Conservation (phyloP, 129 eudicot species). For the Lactuca sativa region DNA sequence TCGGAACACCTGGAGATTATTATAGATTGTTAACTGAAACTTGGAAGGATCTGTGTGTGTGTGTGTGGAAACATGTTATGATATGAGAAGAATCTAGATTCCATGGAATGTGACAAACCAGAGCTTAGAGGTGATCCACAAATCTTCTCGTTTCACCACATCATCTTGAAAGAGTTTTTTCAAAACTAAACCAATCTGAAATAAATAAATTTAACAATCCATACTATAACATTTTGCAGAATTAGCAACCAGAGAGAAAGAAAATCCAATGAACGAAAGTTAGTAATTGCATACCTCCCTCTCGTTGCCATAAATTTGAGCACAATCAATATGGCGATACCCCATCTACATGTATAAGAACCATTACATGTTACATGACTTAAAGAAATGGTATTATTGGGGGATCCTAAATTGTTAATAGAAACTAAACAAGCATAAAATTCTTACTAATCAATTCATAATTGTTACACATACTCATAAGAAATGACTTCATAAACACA, state of each 20-base stretch:
- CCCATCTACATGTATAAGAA: slow-evolving; percentile 60
- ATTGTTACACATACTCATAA: too few species aligned
- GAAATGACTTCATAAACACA: too few species aligned
- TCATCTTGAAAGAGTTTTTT: slow-evolving; percentile 78
- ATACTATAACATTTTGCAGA: neutral
- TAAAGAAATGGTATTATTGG: neutral
- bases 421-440: neutral
- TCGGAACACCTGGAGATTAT: slow-evolving; percentile 37
- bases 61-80: neutral
- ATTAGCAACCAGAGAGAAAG: neutral
- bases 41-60: neutral
- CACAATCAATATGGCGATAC: slow-evolving; percentile 82
- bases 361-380: neutral
- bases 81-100: neutral
- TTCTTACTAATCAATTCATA: neutral
- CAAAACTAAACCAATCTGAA: slow-evolving; percentile 59
- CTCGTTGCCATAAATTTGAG: slow-evolving; percentile 63
- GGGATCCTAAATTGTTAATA: neutral
- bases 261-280: neutral
- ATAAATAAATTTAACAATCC: neutral
- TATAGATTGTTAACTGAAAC: neutral
- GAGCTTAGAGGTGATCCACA: slow-evolving; percentile 85
- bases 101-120: slow-evolving; percentile 42
- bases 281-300: slow-evolving; percentile 49
- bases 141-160: slow-evolving; percentile 76